Conservation (phyloP, 345 rosid species). For the Mercurialis annua region DNA sequence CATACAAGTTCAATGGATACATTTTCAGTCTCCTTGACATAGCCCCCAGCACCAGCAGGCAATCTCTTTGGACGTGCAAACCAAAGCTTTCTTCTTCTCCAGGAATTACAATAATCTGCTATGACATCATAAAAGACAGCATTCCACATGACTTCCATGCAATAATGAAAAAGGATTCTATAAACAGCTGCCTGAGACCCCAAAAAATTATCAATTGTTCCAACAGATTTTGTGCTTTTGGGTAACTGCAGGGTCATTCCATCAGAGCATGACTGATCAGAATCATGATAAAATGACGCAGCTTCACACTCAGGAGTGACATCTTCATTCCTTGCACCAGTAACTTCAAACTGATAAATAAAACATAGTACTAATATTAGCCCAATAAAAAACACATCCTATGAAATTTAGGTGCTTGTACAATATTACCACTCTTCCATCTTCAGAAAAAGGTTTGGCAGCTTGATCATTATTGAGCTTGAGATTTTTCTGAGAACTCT, state of each 20-base stretch:
- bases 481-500: constrained; percentile 45
- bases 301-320: constrained; percentile 28
- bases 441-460: constrained; percentile 23
- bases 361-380: constrained; percentile 10
- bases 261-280: constrained; percentile 19
- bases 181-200: constrained; percentile 51
- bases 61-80: constrained; percentile 36
- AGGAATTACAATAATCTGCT: constrained; percentile 44
- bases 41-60: constrained; percentile 17
- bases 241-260: constrained; percentile 25
- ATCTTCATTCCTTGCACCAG: constrained; percentile 17
- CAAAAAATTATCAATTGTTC: constrained; percentile 67
- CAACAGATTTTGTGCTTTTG: constrained; percentile 53
- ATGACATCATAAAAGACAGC: constrained; percentile 73
- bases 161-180: constrained; percentile 55
- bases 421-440: constrained; percentile 35
- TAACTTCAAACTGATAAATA: constrained; percentile 48
- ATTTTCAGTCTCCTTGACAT: constrained; percentile 24
- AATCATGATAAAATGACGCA: constrained; percentile 18
- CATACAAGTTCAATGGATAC: constrained; percentile 32
- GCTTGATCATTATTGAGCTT: constrained; percentile 40
- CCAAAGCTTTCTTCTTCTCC: constrained; percentile 78
- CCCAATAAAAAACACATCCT: background rate
- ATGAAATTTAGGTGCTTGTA: background rate
- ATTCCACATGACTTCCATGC: constrained; percentile 87